A percentile compares a stretch with the other conserved stretches of the same genome.
phyloP scores from a whole-genome alignment of 305 asterid genomes.

The Coffea humblotiana region DNA sequence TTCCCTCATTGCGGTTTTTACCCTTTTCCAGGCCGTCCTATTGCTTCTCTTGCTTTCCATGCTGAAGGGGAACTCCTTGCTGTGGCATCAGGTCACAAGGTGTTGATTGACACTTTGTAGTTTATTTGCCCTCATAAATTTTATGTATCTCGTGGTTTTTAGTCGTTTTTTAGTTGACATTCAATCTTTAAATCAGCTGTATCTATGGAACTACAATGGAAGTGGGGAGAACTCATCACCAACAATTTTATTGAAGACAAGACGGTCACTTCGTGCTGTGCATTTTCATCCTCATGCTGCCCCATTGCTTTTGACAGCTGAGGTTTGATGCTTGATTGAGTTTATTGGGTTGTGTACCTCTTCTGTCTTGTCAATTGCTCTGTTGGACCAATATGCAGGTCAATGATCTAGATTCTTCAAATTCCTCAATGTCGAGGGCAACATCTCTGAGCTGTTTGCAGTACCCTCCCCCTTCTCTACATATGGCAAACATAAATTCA shows the following conservation, averaged over 20 bases:
- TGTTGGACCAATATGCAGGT: slow-evolving; percentile 52
- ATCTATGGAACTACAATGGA: slow-evolving; percentile 84
- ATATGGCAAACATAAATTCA: slow-evolving; percentile 64
- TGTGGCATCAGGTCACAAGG: slow-evolving; percentile 98
- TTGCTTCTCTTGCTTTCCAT: slow-evolving; percentile 94
- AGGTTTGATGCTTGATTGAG: slow-evolving; percentile 51
- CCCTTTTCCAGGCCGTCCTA: slow-evolving; percentile 73
- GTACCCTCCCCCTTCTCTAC: slow-evolving; percentile 78
- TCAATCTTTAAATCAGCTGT: slow-evolving; percentile 48
- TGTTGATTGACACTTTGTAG: slow-evolving; percentile 14
- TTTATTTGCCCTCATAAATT: slow-evolving; percentile 2
- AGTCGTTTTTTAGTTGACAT: slow-evolving; percentile 25
- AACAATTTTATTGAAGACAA: slow-evolving; percentile 65
- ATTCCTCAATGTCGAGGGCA: slow-evolving; percentile 77
- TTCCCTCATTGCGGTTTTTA: not conserved
- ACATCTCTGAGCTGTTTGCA: slow-evolving; percentile 74
- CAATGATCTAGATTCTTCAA: slow-evolving; percentile 86
- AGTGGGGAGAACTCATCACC: slow-evolving; percentile 79
- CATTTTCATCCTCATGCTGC: slow-evolving; percentile 95
- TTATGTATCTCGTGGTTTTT: not conserved
- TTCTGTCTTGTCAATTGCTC: slow-evolving; percentile 19
- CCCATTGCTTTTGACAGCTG: slow-evolving; percentile 94
- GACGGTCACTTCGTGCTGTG: slow-evolving; percentile 95
- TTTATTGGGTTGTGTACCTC: not conserved
- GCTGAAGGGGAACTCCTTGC: slow-evolving; percentile 95